A percentile compares a stretch with the other conserved stretches of the same genome.
These are phyloP conservation scores for Chalciporus pseudorubinellus DNA, from an alignment of 768 basidiomycete genomes.

Conservation along the genomic window DNA sequence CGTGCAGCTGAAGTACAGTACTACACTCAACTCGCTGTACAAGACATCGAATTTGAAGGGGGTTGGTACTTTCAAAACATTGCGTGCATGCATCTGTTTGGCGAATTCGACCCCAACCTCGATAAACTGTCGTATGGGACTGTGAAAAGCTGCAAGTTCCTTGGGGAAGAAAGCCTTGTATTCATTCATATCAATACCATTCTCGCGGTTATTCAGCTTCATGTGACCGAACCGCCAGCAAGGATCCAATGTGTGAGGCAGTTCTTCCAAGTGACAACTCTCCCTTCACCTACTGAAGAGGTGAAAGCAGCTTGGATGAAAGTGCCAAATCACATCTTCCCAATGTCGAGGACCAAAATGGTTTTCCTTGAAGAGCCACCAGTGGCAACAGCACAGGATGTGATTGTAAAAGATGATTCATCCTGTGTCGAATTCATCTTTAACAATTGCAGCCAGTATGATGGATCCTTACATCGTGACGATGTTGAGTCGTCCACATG, in stretches of 20 bases:
- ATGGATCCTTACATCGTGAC: conserved; percentile 3
- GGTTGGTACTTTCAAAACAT: no score
- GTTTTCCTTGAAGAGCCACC: conserved; percentile 16
- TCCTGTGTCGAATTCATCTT: not conserved
- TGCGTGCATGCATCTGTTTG: no score
- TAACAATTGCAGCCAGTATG: not conserved
- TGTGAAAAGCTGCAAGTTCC: no score
- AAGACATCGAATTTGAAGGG: no score
- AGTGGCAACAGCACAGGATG: conserved; percentile 17
- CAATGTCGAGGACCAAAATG: conserved; percentile 4
- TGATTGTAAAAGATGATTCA: not conserved
- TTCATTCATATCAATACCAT: no score
- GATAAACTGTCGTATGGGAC: no score
- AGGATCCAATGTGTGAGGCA: conserved; percentile 17
- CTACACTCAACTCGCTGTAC: no score
- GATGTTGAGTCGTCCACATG: not conserved
- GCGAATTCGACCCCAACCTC: no score
- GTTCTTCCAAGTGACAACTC: conserved; percentile 11
- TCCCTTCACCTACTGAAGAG: conserved; percentile 18
- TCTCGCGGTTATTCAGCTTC: no score
- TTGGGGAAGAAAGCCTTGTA: no score
- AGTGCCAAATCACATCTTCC: conserved; percentile 23
- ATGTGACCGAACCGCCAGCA: conserved; percentile 12
- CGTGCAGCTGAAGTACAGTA: no score
- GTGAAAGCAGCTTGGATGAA: conserved; percentile 21